These are phyloP conservation scores for Crithidia bombi DNA, from an alignment of 208 protist genomes.

Conservation along the genomic window DNA sequence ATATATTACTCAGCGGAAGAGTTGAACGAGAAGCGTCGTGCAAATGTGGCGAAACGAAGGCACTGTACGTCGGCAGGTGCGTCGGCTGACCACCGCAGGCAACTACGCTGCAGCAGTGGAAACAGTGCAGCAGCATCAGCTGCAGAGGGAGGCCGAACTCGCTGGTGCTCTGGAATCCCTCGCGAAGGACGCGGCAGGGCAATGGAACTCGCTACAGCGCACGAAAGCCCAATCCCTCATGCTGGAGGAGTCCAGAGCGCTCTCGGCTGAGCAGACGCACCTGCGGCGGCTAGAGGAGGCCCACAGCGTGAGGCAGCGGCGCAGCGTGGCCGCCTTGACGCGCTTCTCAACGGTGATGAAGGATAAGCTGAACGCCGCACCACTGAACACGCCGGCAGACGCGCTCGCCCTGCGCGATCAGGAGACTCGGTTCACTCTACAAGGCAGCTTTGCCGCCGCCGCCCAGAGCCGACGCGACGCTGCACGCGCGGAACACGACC, in stretches of 20 bases:
- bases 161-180: constrained; percentile 32
- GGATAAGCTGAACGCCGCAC: constrained; percentile 35
- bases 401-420: constrained; percentile 36
- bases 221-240: constrained; percentile 30
- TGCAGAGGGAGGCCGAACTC: constrained; percentile 12
- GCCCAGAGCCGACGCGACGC: constrained; percentile 30
- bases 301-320: constrained; percentile 38
- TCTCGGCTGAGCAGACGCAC: constrained; percentile 18
- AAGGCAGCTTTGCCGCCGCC: constrained; percentile 44
- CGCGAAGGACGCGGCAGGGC: constrained; percentile 50
- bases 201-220: constrained; percentile 59
- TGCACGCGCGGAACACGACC: constrained; percentile 9
- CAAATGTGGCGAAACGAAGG: constrained; percentile 5
- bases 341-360: constrained; percentile 37
- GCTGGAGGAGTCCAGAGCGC: constrained; percentile 22
- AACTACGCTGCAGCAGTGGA: constrained; percentile 35
- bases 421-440: constrained; percentile 38
- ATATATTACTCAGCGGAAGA: too few relatives aligned
- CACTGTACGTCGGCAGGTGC: constrained; percentile 25
- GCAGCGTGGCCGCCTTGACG: constrained; percentile 53
- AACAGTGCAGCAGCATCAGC: constrained; percentile 23
- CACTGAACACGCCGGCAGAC: constrained; percentile 36
- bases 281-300: constrained; percentile 32
- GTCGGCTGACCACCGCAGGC: constrained; percentile 34
- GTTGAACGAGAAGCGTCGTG: too few relatives aligned